Base-by-base conservation (phyloP, 192 early-diverging fungal species). In the Coemansia nantahalensis region DNA sequence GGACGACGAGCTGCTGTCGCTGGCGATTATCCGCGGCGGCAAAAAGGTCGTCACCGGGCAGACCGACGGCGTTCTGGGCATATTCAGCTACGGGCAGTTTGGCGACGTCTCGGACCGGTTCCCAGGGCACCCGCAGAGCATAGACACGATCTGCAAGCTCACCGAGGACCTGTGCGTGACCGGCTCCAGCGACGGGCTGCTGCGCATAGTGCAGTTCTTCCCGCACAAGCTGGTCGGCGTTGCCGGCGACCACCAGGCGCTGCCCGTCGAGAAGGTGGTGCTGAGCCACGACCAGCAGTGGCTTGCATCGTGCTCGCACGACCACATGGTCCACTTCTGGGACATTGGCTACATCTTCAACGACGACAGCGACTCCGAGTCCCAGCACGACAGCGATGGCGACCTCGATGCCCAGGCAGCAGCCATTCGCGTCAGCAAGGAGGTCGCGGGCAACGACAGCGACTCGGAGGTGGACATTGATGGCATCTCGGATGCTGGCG, bases 31-130 rank as follows among this genome's bases (percentile, higher is more conserved):
- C 49, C 68, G 90, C 79, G 82, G 89, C 54, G 80, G 80, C 17
- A 81, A 79, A 26, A 95, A 94, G 64, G 95, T 85, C 8, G 82
- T 95, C 2, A 89, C 93, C 4, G 97, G 97, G 26, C 89, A 90
- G 15, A 90, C 96, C 60, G 86, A 87, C 22, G 97, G 97, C 23
- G 82, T 88, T 0, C 54, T 99, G 17, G 86, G 85, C 41, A 78
- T 99, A 26, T 99, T 91, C 64, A 82, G 84, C 2, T 98, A 86
- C 79, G 89, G 86, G 22, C 78, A 92, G 62, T 99, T 92, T 87
- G 90, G 88, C 16, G 95, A 99, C 54, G 84, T 86, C 46, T 88
- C 86, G 15, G 97, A 99, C 74, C 83, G 97, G 15, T 90, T 97
- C 56, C 79, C 90, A 10, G 97, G 97, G 38, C 97, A 99, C 58